Base-by-base conservation (phyloP, 1,284 basidiomycete species). In the Fomitopsis betulina region DNA sequence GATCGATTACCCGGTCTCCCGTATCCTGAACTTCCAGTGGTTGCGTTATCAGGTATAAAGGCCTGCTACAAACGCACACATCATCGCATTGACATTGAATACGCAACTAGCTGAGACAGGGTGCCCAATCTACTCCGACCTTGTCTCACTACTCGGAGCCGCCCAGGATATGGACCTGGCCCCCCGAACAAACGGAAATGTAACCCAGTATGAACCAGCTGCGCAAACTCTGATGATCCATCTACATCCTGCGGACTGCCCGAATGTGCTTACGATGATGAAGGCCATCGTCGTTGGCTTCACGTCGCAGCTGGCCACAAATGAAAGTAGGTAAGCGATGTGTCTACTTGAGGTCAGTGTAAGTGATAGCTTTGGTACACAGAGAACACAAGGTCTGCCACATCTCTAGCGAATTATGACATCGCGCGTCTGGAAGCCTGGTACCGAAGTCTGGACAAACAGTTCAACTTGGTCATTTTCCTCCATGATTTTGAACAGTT, bases 401-500 rank as follows among this genome's bases (percentile, higher is more conserved):
- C 74, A 0, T 82, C 85, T 1, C 69, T 88, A 21, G 85, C 84
- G 1, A 76, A 69, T 30, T 84, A 82, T 61, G 86, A 91, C 65
- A 82, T 91, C 32, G 74, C 75, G 53, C 67, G 81, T 19, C 75
- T 90, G 15, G 72, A 75, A 35, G 76, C 77, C 15, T 90, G 87
- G 87, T 84, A 84, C 61, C 67, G 73, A 10, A 73, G 75, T 4
- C 62, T 79, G 37, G 67, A 70, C 39, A 67, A 73, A 40, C 60
- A 17, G 12, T 67, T 70, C 8, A 71, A 76, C 40, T 76, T 91
- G 1, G 75, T 84, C 15, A 73, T 86, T 6, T 65, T 89, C 12
- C 66, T 91, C 19, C 85, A 87, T 58, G 83, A 87, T 54, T 88
- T 91, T 62, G 88, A 91, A 65, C 82, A 84, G 65, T 81, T 87